Base-by-base conservation (phyloP, 805 yeast species). In the Starmerella etchellsii region DNA sequence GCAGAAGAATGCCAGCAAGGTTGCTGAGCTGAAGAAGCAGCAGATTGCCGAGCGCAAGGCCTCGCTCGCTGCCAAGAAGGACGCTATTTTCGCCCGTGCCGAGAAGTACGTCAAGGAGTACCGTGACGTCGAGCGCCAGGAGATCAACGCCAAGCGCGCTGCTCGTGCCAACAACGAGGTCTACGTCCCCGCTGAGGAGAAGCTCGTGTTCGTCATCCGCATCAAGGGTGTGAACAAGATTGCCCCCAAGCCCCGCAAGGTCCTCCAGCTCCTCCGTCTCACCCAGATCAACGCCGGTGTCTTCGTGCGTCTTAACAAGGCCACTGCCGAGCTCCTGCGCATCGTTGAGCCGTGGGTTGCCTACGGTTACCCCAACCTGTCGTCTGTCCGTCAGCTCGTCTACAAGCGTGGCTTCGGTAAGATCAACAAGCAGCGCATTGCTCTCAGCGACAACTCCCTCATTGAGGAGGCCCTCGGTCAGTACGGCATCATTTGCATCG, bases 231-330 rank as follows among this genome's bases (percentile, higher is more conserved):
- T 87, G 69, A 81, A 74, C 87, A 87, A 85, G 81, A 84, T 87
- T 61, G 82, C 95, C 65, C 95, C 96, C 64, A 87, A 87, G 81
- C 95, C 95, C 78, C 85, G 95, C 82, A 87, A 87, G 82, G 94
- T 87, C 62, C 69, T 84, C 68, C 95, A 55, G 49, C 77, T 85
- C 66, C 74, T 83, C 69, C 80, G 95, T 76, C 78, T 84, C 69
- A 74, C 78, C 66, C 94, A 82, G 74, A 81, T 84, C 70, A 84
- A 84, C 76, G 74, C 91, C 61, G 95, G 88, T 78, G 91, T 81
- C 54, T 84, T 84, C 64, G 93, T 84, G 64, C 84, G 80, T 71
- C 78, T 84, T 61, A 84, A 94, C 78, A 84, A 84, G 78, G 94
- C 95, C 61, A 84, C 95, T 62, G 59, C 76, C 57, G 95, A 84